Evolutionary conservation across 106 monocot species (phyloP), one percentile per base, ranked within the genome.

Genomic region (Dactylorhiza incarnata): DNA sequence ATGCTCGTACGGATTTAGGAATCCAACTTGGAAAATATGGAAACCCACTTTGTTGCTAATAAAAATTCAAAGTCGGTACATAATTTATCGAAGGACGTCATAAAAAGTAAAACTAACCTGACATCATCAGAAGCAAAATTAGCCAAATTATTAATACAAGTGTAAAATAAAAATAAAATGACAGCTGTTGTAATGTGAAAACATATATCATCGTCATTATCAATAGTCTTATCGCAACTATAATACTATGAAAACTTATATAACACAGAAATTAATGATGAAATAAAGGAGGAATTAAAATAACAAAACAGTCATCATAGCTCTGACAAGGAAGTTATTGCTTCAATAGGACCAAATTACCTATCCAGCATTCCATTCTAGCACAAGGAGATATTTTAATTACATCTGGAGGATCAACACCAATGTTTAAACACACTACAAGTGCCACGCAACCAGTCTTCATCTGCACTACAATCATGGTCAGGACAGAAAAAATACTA

Each of bases 361-460:
- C 95, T 88, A 96, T 93, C 95, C 95, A 96, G 83, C 95, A 96
- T 71, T 96, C 95, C 93, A 90, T 89, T 85, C 95, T 83, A 46
- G 95, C 95, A 89, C 95, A 96, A 79, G 95, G 95, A 74, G 95
- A 96, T 23, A 96, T 96, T 86, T 96, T 96, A 80, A 96, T 93
- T 70, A 93, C 89, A 81, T 96, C 95, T 48, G 95, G 93, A 11
- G 95, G 95, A 77, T 96, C 95, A 82, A 96, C 90, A 78, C 85
- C 84, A 71, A 96, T 93, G 78, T 96, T 96, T 77, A 96, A 88
- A 86, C 95, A 96, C 72, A 96, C 73, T 10, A 96, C 95, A 73
- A 96, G 83, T 73, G 95, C 95, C 71, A 96, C 95, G 76, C 91
- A 93, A 11, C 93, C 93, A 37, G 95, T 96, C 86, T 87, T 96